Evolutionary conservation across 768 basidiomycete species (phyloP), one percentile per base, ranked within the genome.

Genomic region (Mrakia blollopis): DNA sequence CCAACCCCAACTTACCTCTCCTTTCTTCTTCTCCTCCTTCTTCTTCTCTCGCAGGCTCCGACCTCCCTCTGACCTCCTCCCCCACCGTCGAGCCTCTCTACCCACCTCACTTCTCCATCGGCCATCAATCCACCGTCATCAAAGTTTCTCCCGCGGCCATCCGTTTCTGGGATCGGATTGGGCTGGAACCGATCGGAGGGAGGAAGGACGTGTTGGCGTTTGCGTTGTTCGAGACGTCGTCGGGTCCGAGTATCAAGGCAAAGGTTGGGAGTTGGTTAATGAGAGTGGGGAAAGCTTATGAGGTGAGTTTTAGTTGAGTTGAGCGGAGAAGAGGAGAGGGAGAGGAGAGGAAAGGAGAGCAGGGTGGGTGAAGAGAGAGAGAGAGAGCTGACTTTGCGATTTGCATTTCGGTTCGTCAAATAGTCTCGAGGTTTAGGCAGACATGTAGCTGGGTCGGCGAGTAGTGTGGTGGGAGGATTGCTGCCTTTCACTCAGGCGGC

Each of bases 151-250:
- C 92, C 2, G 83, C 91, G 6, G 90, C 92, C 0, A 81, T 94
- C 32, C 87, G 89, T 2, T 94, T 93, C 82, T 94, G 93, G 92
- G 90, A 91, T 80, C 94, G 92, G 82, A 86, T 93, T 18, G 92
- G 91, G 0, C 81, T 94, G 62, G 85, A 86, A 23, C 93, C 93
- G 0, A 86, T 87, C 67, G 87, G 87, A 50, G 93, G 93, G 10
- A 85, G 84, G 76, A 93, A 94, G 83, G 86, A 93, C 79, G 85
- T 91, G 6, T 87, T 86, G 1, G 88, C 87, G 1, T 92, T 89
- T 82, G 88, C 89, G 0, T 84, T 93, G 67, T 90, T 88, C 73
- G 91, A 93, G 39, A 30, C 60, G 35, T 52, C 77, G 13, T 52
- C 77, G 13, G 61, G 47, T 80, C 88, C 89, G 30, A 86, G 86